phyloP scores from a whole-genome alignment of 306 rosid species.

The Castanea sativa region DNA sequence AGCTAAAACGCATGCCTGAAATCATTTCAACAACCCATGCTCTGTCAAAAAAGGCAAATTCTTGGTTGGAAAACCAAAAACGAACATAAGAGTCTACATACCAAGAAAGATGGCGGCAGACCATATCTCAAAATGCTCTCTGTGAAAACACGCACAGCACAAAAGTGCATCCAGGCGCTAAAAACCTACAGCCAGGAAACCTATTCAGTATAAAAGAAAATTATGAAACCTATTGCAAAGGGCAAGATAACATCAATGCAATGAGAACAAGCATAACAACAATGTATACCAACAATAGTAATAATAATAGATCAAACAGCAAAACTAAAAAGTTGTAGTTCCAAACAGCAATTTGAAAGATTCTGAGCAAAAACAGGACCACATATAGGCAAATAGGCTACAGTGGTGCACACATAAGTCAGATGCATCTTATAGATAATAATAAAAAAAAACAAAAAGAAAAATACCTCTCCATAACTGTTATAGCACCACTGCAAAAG shows the following conservation, averaged over 20 bases:
- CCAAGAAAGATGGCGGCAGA: constrained; percentile 92
- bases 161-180: constrained; percentile 97
- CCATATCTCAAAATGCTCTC: constrained; percentile 98
- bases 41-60: constrained; percentile 13
- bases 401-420: not conserved
- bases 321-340: constrained; percentile 2
- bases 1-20: constrained; percentile 85
- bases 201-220: constrained; percentile 13
- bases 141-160: constrained; percentile 76
- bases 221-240: constrained; percentile 4
- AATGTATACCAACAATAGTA: not conserved
- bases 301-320: not conserved
- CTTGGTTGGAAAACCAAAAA: constrained; percentile 16
- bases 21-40: constrained; percentile 21
- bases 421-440: not conserved
- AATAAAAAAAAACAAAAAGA: not conserved
- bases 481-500: constrained; percentile 87
- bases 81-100: constrained; percentile 27
- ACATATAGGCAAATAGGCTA: not conserved
- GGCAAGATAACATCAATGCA: not conserved
- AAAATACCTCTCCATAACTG: constrained; percentile 88
- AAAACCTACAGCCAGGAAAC: constrained; percentile 58
- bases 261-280: not conserved
- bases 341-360: not conserved
- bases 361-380: not conserved